Evolutionary conservation across 495 filamentous ascomycete genomes (phyloP), one percentile per base, ranked within the genome.

Genomic region (Paragyromitra xinjiangensis): DNA sequence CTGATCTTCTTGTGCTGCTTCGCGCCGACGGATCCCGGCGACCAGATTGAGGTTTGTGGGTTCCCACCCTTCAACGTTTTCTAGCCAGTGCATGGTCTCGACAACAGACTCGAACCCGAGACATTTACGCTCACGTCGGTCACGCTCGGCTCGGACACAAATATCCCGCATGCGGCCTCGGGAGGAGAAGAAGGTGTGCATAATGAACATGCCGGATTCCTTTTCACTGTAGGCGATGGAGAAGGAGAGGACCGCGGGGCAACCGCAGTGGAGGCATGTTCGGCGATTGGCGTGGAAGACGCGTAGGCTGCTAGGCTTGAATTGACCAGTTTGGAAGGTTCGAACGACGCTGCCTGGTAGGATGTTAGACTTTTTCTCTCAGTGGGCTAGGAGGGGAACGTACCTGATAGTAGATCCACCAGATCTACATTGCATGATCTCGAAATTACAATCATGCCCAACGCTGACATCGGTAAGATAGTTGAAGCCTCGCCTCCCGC

Each of bases 151-250:
- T 11, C 81, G 69, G 2, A 83, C 68, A 64, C 81, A 83, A 16
- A 83, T 81, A 29, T 81, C 73, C 7, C 78, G 66, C 74, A 82
- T 80, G 12, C 64, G 73, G 14, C 71, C 75, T 9, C 78, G 64
- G 11, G 78, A 71, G n/a, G 88, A 87, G n/a, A 85, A 81, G 75
- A 88, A 90, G 0, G 86, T 88, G 48, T 90, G 88, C 63, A 90
- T 83, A 45, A 89, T 84, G 39, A 88, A 85, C 48, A 88, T 86
- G 16, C 85, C 86, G 0, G 85, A 87, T 48, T 89, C 87, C 2
- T 83, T 76, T 75, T 85, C 85, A 26, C 81, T 83, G 75, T 91
- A 91, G n/a, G 85, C 84, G 24, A 91, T 78, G 0, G 87, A 87
- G 50, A 90, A 84, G 14, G 85, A 88, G 40, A 84, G 83, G 0